phyloP scores from a whole-genome alignment of 163 green algal genomes.

The Chlamydomonas reinhardtii region DNA sequence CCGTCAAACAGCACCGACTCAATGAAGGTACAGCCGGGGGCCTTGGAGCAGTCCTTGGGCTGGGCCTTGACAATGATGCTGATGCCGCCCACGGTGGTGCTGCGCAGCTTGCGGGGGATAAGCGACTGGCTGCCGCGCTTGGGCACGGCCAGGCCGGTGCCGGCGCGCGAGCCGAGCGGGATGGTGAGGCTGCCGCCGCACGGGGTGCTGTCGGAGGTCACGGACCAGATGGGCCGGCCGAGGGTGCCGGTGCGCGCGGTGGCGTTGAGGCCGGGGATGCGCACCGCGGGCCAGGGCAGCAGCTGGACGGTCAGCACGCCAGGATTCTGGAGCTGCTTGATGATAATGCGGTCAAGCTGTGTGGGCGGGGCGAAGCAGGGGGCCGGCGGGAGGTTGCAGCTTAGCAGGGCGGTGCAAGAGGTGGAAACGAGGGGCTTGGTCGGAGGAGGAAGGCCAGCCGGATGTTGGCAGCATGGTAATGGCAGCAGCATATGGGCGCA shows the following conservation, averaged over 20 bases:
- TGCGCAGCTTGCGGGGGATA: background rate
- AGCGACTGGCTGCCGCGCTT: background rate
- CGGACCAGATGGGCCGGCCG: background rate
- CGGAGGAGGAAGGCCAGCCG: no score
- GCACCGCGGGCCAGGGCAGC: conserved; percentile 11
- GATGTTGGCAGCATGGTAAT: no score
- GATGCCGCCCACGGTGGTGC: background rate
- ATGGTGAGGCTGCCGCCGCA: background rate
- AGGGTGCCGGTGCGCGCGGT: background rate
- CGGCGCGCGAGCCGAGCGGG: background rate
- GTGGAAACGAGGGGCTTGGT: no score
- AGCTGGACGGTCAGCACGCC: background rate
- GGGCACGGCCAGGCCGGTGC: background rate
- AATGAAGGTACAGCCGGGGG: background rate
- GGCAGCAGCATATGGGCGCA: no score
- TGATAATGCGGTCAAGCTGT: conserved; percentile 9
- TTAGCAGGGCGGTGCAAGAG: background rate
- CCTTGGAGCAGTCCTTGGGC: background rate
- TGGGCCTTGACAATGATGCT: background rate
- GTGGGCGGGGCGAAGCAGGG: no score
- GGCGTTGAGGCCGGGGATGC: background rate
- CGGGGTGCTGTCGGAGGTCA: background rate
- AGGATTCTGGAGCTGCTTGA: conserved; percentile 2
- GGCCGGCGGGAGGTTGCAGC: no score
- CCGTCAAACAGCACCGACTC: background rate